Evolutionary conservation across 2,329 filamentous ascomycete genomes (phyloP), one percentile per base, ranked within the genome.

Genomic region (Periglandula ipomoeae): DNA sequence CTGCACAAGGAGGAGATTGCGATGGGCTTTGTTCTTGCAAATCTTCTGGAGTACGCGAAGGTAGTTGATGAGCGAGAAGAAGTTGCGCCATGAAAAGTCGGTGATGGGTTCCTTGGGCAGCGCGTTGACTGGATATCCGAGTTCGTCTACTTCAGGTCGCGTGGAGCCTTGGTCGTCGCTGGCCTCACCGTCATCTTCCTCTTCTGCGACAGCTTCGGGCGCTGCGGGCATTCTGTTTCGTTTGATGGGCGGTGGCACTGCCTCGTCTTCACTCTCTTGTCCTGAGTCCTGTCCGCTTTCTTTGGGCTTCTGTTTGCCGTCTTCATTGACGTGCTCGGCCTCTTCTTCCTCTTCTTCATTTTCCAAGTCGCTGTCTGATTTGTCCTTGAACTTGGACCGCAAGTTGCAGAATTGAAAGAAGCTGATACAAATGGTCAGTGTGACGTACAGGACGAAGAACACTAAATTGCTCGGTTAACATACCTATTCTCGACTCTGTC

Each of bases 41-140:
- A 97, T 86, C 69, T 98, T 98, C 62, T 98, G 93, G 79, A 98
- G 87, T 51, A 96, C 84, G 55, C 94, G 89, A 19, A 98, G 76
- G 67, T 94, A 91, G 69, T 95, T 97, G 72, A 96, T 96, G 40
- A 87, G 81, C 1, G 89, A 87, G 73, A 95, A 95, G 72, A 97
- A 95, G 65, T 95, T 95, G 58, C 93, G 87, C 67, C 88, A 89
- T 11, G 88, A 95, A 70, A 90, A 97, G 59, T 84, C 82, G 1
- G 88, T 95, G 54, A 97, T 90, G 26, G 89, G 89, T 52, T 84
- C 78, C 2, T 76, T 68, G 1, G 89, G 87, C 7, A 85, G 72
- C 2, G 84, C 78, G 50, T 79, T 78, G 49, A 84, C 78, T 1
- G 89, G 88, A 59, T 88, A 89, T 46, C 90, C 90, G 15, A 95